Conservation (phyloP, 441 rosid species). For the Rhodomyrtus psidioides region DNA sequence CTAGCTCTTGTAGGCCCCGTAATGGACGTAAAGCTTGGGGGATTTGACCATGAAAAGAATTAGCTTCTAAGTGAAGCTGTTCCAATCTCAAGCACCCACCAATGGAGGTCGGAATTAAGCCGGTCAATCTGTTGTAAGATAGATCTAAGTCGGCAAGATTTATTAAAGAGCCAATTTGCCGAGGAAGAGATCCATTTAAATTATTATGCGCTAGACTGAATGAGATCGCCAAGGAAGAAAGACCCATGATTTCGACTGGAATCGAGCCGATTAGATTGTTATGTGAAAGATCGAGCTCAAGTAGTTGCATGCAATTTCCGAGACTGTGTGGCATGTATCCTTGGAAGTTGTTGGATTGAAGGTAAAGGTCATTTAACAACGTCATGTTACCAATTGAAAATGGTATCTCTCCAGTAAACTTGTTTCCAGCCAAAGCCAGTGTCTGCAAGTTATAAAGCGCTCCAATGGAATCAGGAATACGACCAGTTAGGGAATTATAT, state of each 20-base stretch:
- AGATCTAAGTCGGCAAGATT: fast-evolving
- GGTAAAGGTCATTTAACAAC: fast-evolving
- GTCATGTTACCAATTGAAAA: neutral
- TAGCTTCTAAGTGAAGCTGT: too few species aligned
- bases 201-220: fast-evolving
- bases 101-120: fast-evolving
- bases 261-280: neutral
- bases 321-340: neutral
- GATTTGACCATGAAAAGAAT: too few species aligned
- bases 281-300: neutral
- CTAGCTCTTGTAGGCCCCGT: too few species aligned
- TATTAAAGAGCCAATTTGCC: neutral
- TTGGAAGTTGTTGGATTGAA: neutral
- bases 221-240: fast-evolving
- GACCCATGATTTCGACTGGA: fast-evolving
- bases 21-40: too few species aligned
- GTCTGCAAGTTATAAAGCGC: neutral
- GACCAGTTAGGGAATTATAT: fast-evolving
- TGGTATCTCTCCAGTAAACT: neutral
- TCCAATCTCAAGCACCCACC: fast-evolving
- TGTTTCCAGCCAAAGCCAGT: fast-evolving
- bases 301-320: neutral
- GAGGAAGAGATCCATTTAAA: neutral
- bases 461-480: neutral
- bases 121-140: fast-evolving